Percentiles rank a stretch among this genome's conserved stretches.
phyloP scores from a whole-genome alignment of 148 eudicot genomes.

The Amaranthus cruentus region DNA sequence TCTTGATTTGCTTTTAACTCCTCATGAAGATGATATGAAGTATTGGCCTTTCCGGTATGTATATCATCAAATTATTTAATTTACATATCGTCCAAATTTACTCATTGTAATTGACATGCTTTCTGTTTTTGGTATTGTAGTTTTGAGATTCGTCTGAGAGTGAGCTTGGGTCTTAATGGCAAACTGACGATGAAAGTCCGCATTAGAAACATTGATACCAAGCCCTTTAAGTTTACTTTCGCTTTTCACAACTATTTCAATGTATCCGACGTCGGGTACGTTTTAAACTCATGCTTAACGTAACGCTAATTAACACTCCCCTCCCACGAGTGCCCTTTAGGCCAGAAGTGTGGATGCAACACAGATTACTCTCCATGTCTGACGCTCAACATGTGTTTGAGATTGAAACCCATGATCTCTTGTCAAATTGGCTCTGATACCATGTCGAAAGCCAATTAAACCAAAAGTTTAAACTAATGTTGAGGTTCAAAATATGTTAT shows the following conservation, averaged over 20 bases:
- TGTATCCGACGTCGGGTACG: constrained; percentile 82
- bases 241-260: constrained; percentile 80
- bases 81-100: neutral
- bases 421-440: no score
- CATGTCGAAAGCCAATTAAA: no score
- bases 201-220: constrained; percentile 75
- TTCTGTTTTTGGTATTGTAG: constrained; percentile 25
- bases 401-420: no score
- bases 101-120: neutral
- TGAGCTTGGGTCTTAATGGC: constrained; percentile 76
- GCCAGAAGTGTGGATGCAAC: neutral
- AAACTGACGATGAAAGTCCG: constrained; percentile 81
- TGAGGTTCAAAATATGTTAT: neutral
- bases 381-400: no score
- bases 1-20: constrained; percentile 11
- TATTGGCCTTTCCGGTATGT: constrained; percentile 77
- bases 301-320: neutral
- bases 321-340: neutral
- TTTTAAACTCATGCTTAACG: neutral
- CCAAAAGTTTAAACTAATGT: neutral
- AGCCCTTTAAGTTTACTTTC: constrained; percentile 72
- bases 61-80: neutral
- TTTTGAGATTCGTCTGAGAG: constrained; percentile 77
- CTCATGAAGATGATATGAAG: constrained; percentile 50
- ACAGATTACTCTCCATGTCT: no score